These are phyloP conservation scores for Pugionium dolabratum DNA, from an alignment of 345 rosid species.

Conservation along the genomic window DNA sequence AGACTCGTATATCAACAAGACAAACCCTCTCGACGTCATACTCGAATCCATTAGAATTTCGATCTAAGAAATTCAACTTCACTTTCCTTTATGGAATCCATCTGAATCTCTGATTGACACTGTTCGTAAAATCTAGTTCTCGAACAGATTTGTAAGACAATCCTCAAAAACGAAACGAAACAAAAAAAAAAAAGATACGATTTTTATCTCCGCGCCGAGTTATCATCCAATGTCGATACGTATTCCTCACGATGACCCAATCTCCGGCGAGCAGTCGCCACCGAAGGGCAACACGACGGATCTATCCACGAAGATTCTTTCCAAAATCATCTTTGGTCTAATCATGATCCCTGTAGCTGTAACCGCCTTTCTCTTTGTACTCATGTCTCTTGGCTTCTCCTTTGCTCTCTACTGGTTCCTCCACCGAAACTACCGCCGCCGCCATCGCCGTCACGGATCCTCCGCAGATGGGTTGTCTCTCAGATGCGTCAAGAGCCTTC, in stretches of 20 bases:
- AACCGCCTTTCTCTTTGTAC: conserved; percentile 61
- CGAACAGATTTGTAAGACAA: not conserved
- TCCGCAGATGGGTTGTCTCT: conserved; percentile 47
- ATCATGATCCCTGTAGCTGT: conserved; percentile 61
- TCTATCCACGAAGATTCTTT: conserved; percentile 51
- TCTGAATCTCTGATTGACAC: not conserved
- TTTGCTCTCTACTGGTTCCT: conserved; percentile 57
- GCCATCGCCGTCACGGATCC: conserved; percentile 23
- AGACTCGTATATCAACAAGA: too few relatives aligned
- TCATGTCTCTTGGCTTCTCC: conserved; percentile 57
- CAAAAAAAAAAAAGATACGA: not conserved
- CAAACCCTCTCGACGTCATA: too few relatives aligned
- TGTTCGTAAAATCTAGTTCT: too few relatives aligned
- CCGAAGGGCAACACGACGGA: conserved; percentile 47
- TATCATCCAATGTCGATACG: conserved; percentile 30
- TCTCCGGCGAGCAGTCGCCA: conserved; percentile 36
- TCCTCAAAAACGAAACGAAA: not conserved
- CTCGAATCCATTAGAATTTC: too few relatives aligned
- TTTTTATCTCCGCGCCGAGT: conserved; percentile 18
- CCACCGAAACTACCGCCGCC: conserved; percentile 46
- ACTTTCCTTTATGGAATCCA: not conserved
- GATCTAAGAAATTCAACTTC: too few relatives aligned
- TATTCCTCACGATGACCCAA: not conserved
- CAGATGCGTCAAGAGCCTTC: conserved; percentile 56
- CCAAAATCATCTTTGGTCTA: conserved; percentile 56